These are phyloP conservation scores for Cucumis cinereus DNA, from an alignment of 306 rosid genomes.

Conservation along the genomic window DNA sequence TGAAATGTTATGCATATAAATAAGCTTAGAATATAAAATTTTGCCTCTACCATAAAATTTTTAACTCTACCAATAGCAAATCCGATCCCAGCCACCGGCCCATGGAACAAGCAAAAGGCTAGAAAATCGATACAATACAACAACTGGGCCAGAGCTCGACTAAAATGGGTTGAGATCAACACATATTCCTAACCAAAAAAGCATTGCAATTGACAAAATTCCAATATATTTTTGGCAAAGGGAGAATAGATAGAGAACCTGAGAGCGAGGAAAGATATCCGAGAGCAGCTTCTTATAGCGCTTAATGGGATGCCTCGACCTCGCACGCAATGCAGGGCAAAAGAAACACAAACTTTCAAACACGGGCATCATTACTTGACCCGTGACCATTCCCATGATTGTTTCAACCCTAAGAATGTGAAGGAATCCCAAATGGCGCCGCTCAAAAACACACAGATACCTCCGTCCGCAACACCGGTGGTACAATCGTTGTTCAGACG, in stretches of 20 bases:
- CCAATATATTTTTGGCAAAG: too few species aligned
- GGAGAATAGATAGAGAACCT: conserved; percentile 14
- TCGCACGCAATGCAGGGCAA: conserved; percentile 60
- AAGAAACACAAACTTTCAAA: conserved; percentile 70
- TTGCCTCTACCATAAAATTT: background rate
- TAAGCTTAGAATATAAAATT: background rate
- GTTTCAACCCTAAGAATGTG: background rate
- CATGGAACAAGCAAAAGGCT: background rate
- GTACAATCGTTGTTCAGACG: background rate
- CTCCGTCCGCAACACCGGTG: background rate
- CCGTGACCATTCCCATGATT: conserved; percentile 40
- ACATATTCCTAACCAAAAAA: background rate
- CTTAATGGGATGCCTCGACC: conserved; percentile 76
- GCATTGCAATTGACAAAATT: background rate
- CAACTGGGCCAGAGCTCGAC: background rate
- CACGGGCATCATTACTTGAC: conserved; percentile 50
- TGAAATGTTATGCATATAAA: background rate
- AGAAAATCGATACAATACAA: background rate
- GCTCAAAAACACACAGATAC: background rate
- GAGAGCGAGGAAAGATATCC: conserved; percentile 64
- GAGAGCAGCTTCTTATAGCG: conserved; percentile 69
- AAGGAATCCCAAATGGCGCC: background rate
- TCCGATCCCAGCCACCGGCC: background rate
- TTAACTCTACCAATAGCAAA: background rate
- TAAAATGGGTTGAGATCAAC: background rate